phyloP scores from a whole-genome alignment of 352 stramenopile species.

The Globisporangium megalacanthum region DNA sequence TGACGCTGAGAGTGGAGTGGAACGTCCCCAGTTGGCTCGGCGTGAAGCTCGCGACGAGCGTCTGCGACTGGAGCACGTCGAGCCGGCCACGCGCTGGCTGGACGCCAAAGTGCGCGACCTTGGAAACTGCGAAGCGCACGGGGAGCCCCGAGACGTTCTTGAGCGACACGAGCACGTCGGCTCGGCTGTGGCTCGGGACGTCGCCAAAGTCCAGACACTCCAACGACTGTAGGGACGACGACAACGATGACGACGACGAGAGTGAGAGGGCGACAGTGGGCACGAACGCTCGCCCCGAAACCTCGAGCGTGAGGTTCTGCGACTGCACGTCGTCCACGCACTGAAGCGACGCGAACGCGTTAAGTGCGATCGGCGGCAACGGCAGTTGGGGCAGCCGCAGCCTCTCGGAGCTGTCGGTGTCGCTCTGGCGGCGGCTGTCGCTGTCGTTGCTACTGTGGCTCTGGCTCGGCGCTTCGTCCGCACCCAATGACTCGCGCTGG shows the following conservation, averaged over 20 bases:
- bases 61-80: constrained; percentile 85
- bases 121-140: constrained; percentile 54
- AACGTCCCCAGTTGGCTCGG: constrained; percentile 86
- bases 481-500: constrained; percentile 1
- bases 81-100: constrained; percentile 62
- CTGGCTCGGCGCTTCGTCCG: constrained; percentile 5
- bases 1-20: constrained; percentile 30
- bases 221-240: too few relatives aligned
- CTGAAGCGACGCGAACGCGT: constrained; percentile 67
- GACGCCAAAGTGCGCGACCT: constrained; percentile 73
- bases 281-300: constrained; percentile 51
- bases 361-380: constrained; percentile 28
- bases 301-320: constrained; percentile 75
- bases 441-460: constrained; percentile 3
- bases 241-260: neutral
- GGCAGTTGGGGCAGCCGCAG: constrained; percentile 3
- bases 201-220: constrained; percentile 75
- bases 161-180: constrained; percentile 80
- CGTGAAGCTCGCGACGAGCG: constrained; percentile 85
- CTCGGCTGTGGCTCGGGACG: constrained; percentile 65
- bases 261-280: constrained; percentile 46
- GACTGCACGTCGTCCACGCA: constrained; percentile 49
- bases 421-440: neutral
- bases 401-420: too few relatives aligned
- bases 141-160: constrained; percentile 76